phyloP scores from a whole-genome alignment of 1,284 basidiomycete species.

The Abortiporus biennis region DNA sequence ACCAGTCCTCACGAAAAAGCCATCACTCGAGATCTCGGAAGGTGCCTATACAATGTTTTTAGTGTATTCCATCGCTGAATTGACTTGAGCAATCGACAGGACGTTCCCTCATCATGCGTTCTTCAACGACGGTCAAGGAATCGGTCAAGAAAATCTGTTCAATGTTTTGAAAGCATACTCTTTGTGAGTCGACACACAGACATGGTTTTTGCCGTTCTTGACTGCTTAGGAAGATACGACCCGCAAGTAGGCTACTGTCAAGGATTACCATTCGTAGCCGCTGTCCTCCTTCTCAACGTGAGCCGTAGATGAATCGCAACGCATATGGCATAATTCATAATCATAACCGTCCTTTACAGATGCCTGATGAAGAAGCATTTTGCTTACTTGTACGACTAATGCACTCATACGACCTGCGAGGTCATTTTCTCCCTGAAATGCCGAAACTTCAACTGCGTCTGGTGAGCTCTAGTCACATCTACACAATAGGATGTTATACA shows the following conservation, averaged over 20 bases:
- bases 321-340: no score
- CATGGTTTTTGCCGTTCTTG: constrained; percentile 9
- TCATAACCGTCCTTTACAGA: constrained; percentile 40
- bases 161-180: constrained; percentile 98
- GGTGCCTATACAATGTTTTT: constrained; percentile 34
- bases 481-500: neutral
- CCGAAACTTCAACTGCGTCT: constrained; percentile 91
- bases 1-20: constrained; percentile 88
- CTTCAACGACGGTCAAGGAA: constrained; percentile 87
- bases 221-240: constrained; percentile 62
- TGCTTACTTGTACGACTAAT: constrained; percentile 95
- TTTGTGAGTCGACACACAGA: constrained; percentile 53
- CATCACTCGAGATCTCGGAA: constrained; percentile 85
- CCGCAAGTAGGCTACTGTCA: constrained; percentile 96
- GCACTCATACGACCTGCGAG: constrained; percentile 93
- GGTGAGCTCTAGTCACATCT: constrained; percentile 34
- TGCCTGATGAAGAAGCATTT: constrained; percentile 99
- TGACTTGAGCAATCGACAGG: constrained; percentile 27
- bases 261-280: constrained; percentile 93
- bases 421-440: constrained; percentile 98
- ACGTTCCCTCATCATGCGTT: constrained; percentile 98
- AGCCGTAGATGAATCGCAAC: constrained; percentile 25
- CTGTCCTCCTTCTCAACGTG: constrained; percentile 88
- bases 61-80: constrained; percentile 2
- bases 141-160: constrained; percentile 95